Base-by-base conservation (phyloP, 2,329 filamentous ascomycete genomes). In the Pseudogymnoascus sp. region DNA sequence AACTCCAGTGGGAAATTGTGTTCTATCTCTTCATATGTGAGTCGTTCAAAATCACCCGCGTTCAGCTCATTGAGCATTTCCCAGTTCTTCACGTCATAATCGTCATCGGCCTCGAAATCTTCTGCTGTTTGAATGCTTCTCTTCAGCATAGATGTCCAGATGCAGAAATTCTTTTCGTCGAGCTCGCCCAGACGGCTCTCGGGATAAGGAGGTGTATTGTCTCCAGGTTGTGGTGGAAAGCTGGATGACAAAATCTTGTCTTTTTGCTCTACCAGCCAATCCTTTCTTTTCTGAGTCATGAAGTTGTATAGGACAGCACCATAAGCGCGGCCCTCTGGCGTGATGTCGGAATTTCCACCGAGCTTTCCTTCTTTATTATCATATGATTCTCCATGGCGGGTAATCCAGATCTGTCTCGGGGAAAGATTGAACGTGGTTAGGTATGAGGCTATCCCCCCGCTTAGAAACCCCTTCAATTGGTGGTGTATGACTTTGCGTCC, bases 61-160 rank as follows among this genome's bases (percentile, higher is more conserved):
- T 97, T 95, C 59, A 99, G 84, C 76, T 99, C 94, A 72, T 99
- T 96, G 61, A 99, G 83, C 91, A 96, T 96, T 71, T 92, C 90
- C 91, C 93, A 96, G 69, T 96, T 90, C 78, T 99, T 99, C 69
- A 95, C 87, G 68, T 97, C 94, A 73, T 93, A 96, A 62, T 96
- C 91, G 21, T 97, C 93, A 67, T 97, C 94, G 0, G 79, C 82
- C 68, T 96, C 90, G 74, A 97, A 99, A 74, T 89, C 89, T 67
- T 94, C 86, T 0, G 89, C 92, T 0, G 92, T 95, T 72, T 96
- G 86, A 60, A 94, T 87, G 65, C 90, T 92, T 67, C 94, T 89
- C 73, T 90, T 88, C 66, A 99, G 84, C 93, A 97, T 97, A 2
- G 91, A 96, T 0, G 93, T 97, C 94, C 94, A 99, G 14, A 99